phyloP scores from a whole-genome alignment of 345 rosid genomes.

The Salix caprea region DNA sequence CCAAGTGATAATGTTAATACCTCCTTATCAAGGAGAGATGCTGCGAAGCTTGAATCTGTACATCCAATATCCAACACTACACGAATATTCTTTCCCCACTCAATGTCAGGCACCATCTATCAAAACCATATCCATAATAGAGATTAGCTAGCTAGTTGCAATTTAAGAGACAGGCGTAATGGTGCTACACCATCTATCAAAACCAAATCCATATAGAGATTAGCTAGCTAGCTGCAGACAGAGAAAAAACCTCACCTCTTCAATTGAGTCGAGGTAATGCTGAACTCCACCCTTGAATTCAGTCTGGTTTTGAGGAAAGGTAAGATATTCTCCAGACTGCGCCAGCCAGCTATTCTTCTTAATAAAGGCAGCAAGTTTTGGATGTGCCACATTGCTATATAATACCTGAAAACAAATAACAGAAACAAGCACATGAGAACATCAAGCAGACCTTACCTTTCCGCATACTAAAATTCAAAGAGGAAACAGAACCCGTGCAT shows the following conservation, averaged over 20 bases:
- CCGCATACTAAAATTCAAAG: constrained; percentile 3
- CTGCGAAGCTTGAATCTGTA: constrained; percentile 64
- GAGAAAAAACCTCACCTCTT: constrained; percentile 55
- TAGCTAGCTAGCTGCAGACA: background rate
- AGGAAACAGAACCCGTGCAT: background rate
- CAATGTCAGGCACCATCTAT: constrained; percentile 98
- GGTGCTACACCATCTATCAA: background rate
- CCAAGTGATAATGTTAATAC: constrained; percentile 75
- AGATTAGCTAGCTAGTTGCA: background rate
- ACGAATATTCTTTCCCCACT: constrained; percentile 97
- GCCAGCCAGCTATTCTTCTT: constrained; percentile 73
- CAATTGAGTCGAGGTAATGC: constrained; percentile 88
- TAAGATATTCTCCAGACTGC: constrained; percentile 60
- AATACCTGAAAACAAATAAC: constrained; percentile 47
- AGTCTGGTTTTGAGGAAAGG: constrained; percentile 73
- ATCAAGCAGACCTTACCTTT: constrained; percentile 12
- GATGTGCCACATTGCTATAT: constrained; percentile 85
- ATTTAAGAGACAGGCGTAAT: background rate
- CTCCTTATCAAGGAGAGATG: constrained; percentile 71
- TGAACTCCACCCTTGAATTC: constrained; percentile 66
- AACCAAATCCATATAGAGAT: too few relatives aligned
- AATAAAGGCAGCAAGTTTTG: constrained; percentile 69
- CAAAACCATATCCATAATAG: constrained; percentile 11
- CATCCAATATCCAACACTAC: constrained; percentile 82
- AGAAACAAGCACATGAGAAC: constrained; percentile 11